Percentiles rank a stretch among this genome's conserved stretches.
Conservation (phyloP, 2,329 filamentous ascomycete genomes). For the Colletotrichum tofieldiae region DNA sequence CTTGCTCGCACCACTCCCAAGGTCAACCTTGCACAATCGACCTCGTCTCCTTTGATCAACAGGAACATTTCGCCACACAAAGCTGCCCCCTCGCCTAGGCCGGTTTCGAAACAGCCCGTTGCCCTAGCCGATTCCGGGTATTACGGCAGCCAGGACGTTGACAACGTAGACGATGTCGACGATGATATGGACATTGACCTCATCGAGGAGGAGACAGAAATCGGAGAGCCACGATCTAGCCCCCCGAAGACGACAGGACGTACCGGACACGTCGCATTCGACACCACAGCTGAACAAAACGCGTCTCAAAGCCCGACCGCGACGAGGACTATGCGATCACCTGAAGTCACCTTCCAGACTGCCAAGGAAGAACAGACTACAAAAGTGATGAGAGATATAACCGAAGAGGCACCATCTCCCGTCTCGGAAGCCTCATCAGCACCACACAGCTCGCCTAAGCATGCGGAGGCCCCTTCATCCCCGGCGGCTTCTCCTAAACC, state of each 20-base stretch:
- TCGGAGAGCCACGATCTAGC: constrained; percentile 35
- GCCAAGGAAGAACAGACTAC: constrained; percentile 62
- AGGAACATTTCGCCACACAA: constrained; percentile 54
- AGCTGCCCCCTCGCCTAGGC: constrained; percentile 51
- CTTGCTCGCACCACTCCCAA: constrained; percentile 67
- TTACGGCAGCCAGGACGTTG: constrained; percentile 72
- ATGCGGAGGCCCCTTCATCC: constrained; percentile 15
- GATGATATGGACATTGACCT: constrained; percentile 62
- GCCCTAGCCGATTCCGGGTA: constrained; percentile 77
- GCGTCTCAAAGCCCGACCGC: constrained; percentile 44
- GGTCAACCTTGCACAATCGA: constrained; percentile 69
- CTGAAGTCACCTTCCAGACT: constrained; percentile 59
- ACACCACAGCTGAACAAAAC: constrained; percentile 34
- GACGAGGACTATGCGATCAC: constrained; percentile 47
- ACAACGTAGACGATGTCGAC: constrained; percentile 49
- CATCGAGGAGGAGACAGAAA: constrained; percentile 46
- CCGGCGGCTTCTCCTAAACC: constrained; percentile 44
- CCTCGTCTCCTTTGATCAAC: constrained; percentile 53
- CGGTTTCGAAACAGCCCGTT: constrained; percentile 52
- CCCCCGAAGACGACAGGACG: constrained; percentile 32
- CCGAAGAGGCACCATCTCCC: constrained; percentile 38
- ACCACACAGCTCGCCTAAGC: constrained; percentile 44
- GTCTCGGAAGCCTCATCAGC: constrained; percentile 38
- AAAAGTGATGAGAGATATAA: constrained; percentile 43
- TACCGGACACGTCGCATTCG: constrained; percentile 42